Percentiles rank a stretch among this genome's conserved stretches.
phyloP scores from a whole-genome alignment of 1,139 yeast genomes.

The Saccharomyces hybrid region DNA sequence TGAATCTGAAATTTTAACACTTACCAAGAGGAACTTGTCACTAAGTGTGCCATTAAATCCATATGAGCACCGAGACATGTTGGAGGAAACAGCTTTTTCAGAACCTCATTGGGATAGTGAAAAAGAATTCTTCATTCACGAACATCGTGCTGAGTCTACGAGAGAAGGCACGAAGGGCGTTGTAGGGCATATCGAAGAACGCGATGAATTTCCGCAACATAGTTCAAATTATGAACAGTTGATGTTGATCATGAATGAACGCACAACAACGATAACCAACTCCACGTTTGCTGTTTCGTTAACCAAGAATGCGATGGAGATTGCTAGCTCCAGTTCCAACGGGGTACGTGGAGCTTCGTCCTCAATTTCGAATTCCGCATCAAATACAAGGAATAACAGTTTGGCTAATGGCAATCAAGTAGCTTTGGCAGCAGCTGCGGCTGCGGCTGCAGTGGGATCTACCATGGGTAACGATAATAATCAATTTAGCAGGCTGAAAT shows the following conservation, averaged over 20 bases:
- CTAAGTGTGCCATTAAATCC: slow-evolving; percentile 69
- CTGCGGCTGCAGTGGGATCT: slow-evolving; percentile 31
- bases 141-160: slow-evolving; percentile 44
- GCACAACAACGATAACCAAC: slow-evolving; percentile 30
- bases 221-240: slow-evolving; percentile 86
- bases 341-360: background rate
- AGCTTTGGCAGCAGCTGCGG: slow-evolving; percentile 29
- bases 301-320: slow-evolving; percentile 31
- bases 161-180: slow-evolving; percentile 38
- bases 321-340: slow-evolving; percentile 15
- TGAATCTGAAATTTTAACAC: slow-evolving; percentile 73
- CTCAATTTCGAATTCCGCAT: background rate
- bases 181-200: slow-evolving; percentile 43
- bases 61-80: slow-evolving; percentile 40
- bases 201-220: slow-evolving; percentile 64
- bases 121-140: slow-evolving; percentile 35
- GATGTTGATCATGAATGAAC: slow-evolving; percentile 49
- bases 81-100: slow-evolving; percentile 40
- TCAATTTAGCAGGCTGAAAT: slow-evolving; percentile 43
- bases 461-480: slow-evolving; percentile 34
- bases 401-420: slow-evolving; percentile 10
- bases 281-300: slow-evolving; percentile 31
- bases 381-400: slow-evolving; percentile 1
- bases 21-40: slow-evolving; percentile 71
- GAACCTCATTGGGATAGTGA: slow-evolving; percentile 42